phyloP scores from a whole-genome alignment of 352 stramenopile species.

The Pythium folliculosum region DNA sequence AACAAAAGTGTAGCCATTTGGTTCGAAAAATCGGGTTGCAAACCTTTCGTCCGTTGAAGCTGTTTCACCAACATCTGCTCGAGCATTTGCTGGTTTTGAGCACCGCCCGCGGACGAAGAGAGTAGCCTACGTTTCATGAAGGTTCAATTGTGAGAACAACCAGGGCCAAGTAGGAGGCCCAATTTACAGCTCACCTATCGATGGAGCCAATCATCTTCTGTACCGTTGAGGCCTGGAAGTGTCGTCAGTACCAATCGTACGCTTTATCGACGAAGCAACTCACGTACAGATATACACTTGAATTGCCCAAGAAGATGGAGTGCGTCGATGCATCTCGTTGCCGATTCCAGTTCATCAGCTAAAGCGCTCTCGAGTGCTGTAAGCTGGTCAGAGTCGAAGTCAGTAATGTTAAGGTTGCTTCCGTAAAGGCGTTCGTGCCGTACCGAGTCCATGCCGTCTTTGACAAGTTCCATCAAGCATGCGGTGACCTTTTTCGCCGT shows the following conservation, averaged over 20 bases:
- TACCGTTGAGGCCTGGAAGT: slow-evolving; percentile 9
- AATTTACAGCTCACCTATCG: slow-evolving; percentile 13
- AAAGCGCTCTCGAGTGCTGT: slow-evolving; percentile 18
- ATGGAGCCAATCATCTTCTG: slow-evolving; percentile 13
- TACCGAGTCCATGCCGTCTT: slow-evolving; percentile 1
- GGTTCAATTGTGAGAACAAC: slow-evolving; percentile 9
- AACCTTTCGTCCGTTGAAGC: slow-evolving; percentile 31
- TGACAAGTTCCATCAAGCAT: slow-evolving; percentile 8
- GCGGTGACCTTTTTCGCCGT: neutral
- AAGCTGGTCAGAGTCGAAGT: slow-evolving; percentile 3
- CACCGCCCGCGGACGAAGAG: neutral
- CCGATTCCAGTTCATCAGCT: slow-evolving; percentile 11
- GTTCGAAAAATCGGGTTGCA: neutral
- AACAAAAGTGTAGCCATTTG: slow-evolving; percentile 29
- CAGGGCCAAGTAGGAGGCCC: neutral
- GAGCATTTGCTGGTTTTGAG: slow-evolving; percentile 1
- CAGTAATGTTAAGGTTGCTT: neutral
- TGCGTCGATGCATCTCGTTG: slow-evolving; percentile 10
- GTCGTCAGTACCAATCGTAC: neutral
- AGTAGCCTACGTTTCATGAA: neutral
- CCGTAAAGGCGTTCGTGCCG: neutral
- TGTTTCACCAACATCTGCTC: slow-evolving; percentile 22
- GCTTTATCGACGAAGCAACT: neutral
- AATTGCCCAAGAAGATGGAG: slow-evolving; percentile 23
- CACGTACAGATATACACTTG: slow-evolving; percentile 7